These are phyloP conservation scores for Phoma sp. DNA, from an alignment of 2,329 filamentous ascomycete genomes.

Conservation along the genomic window DNA sequence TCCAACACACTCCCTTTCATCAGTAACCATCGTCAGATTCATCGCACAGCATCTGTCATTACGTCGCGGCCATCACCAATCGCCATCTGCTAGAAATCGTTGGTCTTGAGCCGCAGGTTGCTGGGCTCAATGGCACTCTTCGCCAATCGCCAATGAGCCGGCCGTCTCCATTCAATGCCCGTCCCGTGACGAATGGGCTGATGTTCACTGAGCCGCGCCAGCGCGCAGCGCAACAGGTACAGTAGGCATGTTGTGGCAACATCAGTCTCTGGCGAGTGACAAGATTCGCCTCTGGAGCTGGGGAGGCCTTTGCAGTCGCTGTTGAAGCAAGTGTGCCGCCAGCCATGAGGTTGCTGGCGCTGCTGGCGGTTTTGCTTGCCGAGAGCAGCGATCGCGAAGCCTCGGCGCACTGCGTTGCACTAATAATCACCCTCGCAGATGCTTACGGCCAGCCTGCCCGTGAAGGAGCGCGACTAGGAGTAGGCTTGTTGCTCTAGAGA, in stretches of 20 bases:
- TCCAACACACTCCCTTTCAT: slow-evolving; percentile 15
- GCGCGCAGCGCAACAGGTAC: slow-evolving; percentile 4
- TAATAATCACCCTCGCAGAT: slow-evolving; percentile 14
- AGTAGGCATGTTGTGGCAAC: background rate
- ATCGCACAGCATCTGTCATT: slow-evolving; percentile 1
- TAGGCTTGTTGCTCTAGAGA: slow-evolving; percentile 18
- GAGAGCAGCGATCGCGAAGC: slow-evolving; percentile 4
- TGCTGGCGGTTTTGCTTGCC: slow-evolving; percentile 3
- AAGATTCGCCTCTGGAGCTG: background rate
- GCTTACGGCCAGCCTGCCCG: slow-evolving; percentile 14
- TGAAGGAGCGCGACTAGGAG: slow-evolving; percentile 16
- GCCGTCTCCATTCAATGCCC: slow-evolving; percentile 6
- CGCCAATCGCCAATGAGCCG: slow-evolving; percentile 13
- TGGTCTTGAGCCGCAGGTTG: background rate
- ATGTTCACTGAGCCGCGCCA: slow-evolving; percentile 10
- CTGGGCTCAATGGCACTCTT: slow-evolving; percentile 8
- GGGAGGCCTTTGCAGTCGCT: background rate
- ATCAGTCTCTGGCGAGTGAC: background rate
- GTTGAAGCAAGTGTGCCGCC: slow-evolving; percentile 1
- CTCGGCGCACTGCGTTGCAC: slow-evolving; percentile 18
- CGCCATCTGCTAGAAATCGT: background rate
- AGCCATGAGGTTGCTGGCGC: background rate
- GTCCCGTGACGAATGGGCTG: slow-evolving; percentile 19
- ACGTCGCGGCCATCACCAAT: slow-evolving; percentile 1
- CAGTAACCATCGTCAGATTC: slow-evolving; percentile 5